phyloP scores from a whole-genome alignment of 805 yeast species.

The Yarrowia hollandica region DNA sequence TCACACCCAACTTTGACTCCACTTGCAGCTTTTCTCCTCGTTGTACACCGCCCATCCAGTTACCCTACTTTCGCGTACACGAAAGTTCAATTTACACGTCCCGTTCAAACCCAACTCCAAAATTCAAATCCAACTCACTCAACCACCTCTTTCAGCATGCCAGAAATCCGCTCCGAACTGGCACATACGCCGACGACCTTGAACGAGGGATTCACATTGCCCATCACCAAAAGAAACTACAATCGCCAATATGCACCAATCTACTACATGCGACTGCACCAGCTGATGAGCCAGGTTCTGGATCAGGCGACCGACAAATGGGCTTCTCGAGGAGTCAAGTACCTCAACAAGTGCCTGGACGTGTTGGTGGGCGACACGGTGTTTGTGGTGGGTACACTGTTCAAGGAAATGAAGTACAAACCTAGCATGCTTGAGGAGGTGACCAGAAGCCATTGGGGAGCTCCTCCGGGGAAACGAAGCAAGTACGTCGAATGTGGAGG shows the following conservation, averaged over 20 bases:
- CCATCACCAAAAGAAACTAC: slow-evolving; percentile 46
- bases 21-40: too few species aligned
- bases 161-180: neutral
- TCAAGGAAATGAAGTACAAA: slow-evolving; percentile 78
- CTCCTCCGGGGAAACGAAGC: slow-evolving; percentile 43
- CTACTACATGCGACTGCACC: slow-evolving; percentile 54
- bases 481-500: slow-evolving; percentile 56
- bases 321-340: slow-evolving; percentile 53
- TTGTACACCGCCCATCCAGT: neutral
- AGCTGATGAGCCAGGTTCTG: slow-evolving; percentile 50
- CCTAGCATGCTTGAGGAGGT: slow-evolving; percentile 85
- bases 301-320: slow-evolving; percentile 54
- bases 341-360: slow-evolving; percentile 57
- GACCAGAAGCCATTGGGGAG: slow-evolving; percentile 37
- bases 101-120: too few species aligned
- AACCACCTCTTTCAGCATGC: neutral
- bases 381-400: slow-evolving; percentile 87
- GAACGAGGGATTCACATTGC: neutral
- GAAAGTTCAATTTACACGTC: slow-evolving; percentile 5
- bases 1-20: too few species aligned
- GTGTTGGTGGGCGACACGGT: slow-evolving; percentile 60
- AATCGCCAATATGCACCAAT: slow-evolving; percentile 58
- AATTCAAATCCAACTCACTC: too few species aligned
- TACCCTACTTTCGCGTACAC: slow-evolving; percentile 18
- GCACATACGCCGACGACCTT: neutral